Conservation (phyloP, 2,329 filamentous ascomycete species). For the Juglanconis sp. region DNA sequence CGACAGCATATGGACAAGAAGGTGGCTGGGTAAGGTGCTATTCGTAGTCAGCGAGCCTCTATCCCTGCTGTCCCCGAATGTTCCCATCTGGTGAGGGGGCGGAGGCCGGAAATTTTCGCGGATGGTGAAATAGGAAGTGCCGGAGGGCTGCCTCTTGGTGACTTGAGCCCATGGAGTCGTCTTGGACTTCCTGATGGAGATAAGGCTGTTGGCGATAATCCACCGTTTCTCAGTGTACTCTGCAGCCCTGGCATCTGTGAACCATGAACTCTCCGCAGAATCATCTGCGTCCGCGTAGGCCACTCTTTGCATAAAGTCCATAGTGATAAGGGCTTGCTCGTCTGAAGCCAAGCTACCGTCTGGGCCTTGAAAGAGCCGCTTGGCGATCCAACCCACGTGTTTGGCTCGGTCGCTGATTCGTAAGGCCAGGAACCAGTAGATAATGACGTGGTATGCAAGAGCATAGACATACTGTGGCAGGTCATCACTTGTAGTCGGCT, state of each 20-base stretch:
- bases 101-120: conserved; percentile 58
- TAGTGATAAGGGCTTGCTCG: conserved; percentile 88
- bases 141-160: conserved; percentile 69
- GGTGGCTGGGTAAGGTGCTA: conserved; percentile 68
- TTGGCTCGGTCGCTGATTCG: conserved; percentile 79
- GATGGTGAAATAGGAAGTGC: conserved; percentile 57
- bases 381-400: conserved; percentile 87
- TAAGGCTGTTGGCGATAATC: conserved; percentile 70
- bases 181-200: conserved; percentile 70
- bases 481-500: conserved; percentile 57
- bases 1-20: conserved; percentile 67
- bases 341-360: conserved; percentile 74
- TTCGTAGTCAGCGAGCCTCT: conserved; percentile 51
- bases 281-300: conserved; percentile 84
- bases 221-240: conserved; percentile 66
- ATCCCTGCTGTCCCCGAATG: conserved; percentile 46
- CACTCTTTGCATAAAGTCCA: conserved; percentile 91
- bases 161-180: conserved; percentile 66
- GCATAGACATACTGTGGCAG: conserved; percentile 92
- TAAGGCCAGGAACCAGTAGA: conserved; percentile 93
- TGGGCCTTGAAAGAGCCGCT: conserved; percentile 76
- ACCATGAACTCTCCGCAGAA: conserved; percentile 63
- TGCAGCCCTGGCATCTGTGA: conserved; percentile 62
- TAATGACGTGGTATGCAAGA: conserved; percentile 89
- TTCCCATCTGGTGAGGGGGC: conserved; percentile 53